A percentile compares a stretch with the other conserved stretches of the same genome.
These are phyloP conservation scores for Hymenoscyphus salicellus DNA, from an alignment of 2,329 filamentous ascomycete genomes.

Conservation along the genomic window DNA sequence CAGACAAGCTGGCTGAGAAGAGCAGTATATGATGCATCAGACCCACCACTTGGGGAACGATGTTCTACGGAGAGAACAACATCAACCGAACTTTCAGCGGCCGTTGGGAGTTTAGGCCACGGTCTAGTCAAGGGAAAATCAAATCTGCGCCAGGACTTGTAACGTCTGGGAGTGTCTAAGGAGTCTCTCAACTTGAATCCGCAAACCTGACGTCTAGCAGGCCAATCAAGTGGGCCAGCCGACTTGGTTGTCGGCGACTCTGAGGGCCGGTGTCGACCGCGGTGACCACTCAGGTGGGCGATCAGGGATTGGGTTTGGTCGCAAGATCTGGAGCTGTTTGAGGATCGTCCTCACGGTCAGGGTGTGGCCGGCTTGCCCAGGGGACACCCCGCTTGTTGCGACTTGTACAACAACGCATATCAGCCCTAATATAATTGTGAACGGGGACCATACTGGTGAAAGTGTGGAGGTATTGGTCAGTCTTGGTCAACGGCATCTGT, in stretches of 20 bases:
- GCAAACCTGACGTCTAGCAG: slow-evolving; percentile 23
- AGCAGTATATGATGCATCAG: slow-evolving; percentile 24
- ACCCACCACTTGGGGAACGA: slow-evolving; percentile 14
- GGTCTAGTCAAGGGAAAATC: not conserved
- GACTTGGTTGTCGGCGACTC: not conserved
- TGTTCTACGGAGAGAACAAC: not conserved
- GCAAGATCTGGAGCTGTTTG: slow-evolving; percentile 34
- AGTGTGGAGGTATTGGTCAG: slow-evolving; percentile 7
- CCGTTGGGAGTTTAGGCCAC: slow-evolving; percentile 5
- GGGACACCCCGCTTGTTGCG: slow-evolving; percentile 28
- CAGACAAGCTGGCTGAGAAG: slow-evolving; percentile 26
- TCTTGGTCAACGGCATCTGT: slow-evolving; percentile 8
- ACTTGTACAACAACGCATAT: slow-evolving; percentile 31
- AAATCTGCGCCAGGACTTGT: slow-evolving; percentile 15
- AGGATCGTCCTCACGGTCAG: slow-evolving; percentile 32
- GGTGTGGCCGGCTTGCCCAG: slow-evolving; percentile 9
- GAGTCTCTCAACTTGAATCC: slow-evolving; percentile 15
- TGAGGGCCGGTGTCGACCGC: slow-evolving; percentile 9
- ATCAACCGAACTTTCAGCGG: slow-evolving; percentile 13
- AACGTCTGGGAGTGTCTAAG: slow-evolving; percentile 27
- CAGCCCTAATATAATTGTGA: slow-evolving; percentile 29
- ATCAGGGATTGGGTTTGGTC: slow-evolving; percentile 31
- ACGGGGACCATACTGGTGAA: slow-evolving; percentile 5
- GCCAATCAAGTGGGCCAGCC: slow-evolving; percentile 7
- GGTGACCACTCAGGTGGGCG: slow-evolving; percentile 16